Evolutionary conservation across 75 land plant species (phyloP).

Genomic region (Selaginella moellendorffii): DNA sequence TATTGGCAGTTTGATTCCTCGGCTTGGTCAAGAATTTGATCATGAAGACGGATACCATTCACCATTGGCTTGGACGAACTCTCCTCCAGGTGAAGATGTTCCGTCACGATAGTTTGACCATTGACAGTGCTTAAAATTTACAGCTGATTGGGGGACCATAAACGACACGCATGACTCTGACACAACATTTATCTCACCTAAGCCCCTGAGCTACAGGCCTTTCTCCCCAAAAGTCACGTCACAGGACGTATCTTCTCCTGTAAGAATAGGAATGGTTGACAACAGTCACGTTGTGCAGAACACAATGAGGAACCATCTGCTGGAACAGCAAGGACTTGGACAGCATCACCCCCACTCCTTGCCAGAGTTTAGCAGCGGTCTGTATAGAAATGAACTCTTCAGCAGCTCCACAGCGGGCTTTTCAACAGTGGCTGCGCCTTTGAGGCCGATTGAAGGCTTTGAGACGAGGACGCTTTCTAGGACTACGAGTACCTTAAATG

Average conservation of each 20-base stretch:
- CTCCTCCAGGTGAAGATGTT: constrained; percentile 84
- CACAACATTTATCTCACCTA: too few relatives aligned
- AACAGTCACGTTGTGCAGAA: too few relatives aligned
- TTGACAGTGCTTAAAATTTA: background rate
- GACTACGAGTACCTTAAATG: background rate
- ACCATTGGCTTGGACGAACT: constrained; percentile 70
- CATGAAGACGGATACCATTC: constrained; percentile 63
- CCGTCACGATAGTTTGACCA: background rate
- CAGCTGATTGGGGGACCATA: background rate
- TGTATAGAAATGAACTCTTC: constrained; percentile 3
- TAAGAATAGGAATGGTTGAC: too few relatives aligned
- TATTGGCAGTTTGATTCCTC: constrained; percentile 63
- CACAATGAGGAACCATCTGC: background rate
- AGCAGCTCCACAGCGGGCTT: background rate
- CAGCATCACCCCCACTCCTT: constrained; percentile 57
- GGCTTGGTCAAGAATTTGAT: constrained; percentile 70
- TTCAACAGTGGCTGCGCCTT: background rate
- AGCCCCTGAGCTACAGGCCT: background rate
- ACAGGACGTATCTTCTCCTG: background rate
- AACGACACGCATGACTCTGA: background rate
- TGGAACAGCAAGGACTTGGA: background rate
- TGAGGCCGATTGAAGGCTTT: background rate
- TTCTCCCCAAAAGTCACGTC: background rate
- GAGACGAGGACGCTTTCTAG: background rate
- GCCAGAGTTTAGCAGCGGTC: constrained; percentile 48